Conservation (phyloP, 352 stramenopile species). For the Phytophthora cryptogea region DNA sequence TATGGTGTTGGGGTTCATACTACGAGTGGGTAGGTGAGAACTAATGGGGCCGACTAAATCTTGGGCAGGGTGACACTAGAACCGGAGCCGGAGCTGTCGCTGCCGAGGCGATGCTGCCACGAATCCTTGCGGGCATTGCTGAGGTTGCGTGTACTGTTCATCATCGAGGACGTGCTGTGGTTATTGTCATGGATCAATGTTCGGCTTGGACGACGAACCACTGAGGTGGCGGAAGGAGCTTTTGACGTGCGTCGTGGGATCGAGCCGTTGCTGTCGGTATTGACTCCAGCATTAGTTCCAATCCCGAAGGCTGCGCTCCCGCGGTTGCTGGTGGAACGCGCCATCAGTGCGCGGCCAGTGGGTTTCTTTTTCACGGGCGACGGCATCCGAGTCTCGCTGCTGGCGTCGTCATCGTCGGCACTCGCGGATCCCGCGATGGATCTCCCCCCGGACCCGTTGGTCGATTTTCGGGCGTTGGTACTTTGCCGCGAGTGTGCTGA, state of each 20-base stretch:
- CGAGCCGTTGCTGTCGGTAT: conserved; percentile 28
- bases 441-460: conserved; percentile 11
- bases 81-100: conserved; percentile 31
- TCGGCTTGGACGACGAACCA: conserved; percentile 23
- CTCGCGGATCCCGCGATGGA: conserved; percentile 6
- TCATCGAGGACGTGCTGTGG: conserved; percentile 20
- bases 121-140: conserved; percentile 21
- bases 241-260: conserved; percentile 53
- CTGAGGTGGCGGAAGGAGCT: conserved; percentile 9
- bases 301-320: conserved; percentile 28
- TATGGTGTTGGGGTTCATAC: background rate
- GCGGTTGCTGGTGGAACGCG: conserved; percentile 44
- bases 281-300: conserved; percentile 16
- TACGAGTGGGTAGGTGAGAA: background rate
- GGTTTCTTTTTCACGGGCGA: conserved; percentile 67
- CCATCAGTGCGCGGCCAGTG: conserved; percentile 32
- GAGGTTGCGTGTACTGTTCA: conserved; percentile 34
- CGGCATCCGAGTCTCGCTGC: conserved; percentile 47
- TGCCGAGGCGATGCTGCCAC: conserved; percentile 27
- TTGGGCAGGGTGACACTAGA: conserved; percentile 57
- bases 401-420: conserved; percentile 28
- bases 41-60: conserved; percentile 31
- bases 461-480: conserved; percentile 15
- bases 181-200: conserved; percentile 33
- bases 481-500: conserved; percentile 1